Base-by-base conservation (phyloP, 768 basidiomycete species). In the Rhodotorula taiwanensis region DNA sequence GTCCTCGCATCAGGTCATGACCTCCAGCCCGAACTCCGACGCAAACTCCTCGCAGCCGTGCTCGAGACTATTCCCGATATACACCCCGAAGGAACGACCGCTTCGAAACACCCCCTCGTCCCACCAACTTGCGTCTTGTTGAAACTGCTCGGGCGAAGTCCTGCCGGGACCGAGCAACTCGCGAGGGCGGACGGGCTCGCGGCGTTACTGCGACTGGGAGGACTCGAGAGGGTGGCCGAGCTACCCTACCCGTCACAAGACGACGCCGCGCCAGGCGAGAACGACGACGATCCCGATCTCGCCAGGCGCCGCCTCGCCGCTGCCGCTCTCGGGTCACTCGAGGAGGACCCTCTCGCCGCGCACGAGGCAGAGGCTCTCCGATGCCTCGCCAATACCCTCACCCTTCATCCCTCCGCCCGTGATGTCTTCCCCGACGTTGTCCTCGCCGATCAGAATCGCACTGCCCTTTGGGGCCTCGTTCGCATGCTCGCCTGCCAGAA, bases 351-450 rank as follows among this genome's bases (percentile, higher is more conserved):
- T 25, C 55, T 61, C 25, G 1, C 6, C 0, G 59, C 50, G 0
- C 0, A 23, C n/a, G 64, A 70, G 47, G 33, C 58, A 2, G 69
- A 70, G 18, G 64, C 64, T 5, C 44, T 70, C 23, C 53, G 69
- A 14, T 66, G 61, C 49, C 59, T 71, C 16, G 69, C 64, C 60
- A 71, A 71, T 65, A 36, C 51, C 34, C 55, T 69, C 56, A 69
- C 49, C 36, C 65, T 71, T 3, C 67, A 71, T 33, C 64, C 67
- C 2, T 36, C 55, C 23, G 61, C 67, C 23, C 44, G 64, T 11
- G 64, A 60, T 20, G 31, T 53, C n/a, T 64, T 71, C 18, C 61
- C 67, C 15, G 53, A 30, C 23, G 47, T 71, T 21, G 20, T 69
- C 25, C 25, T 59, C 20, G 50, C 57, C 8, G 58, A 62, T 39